Evolutionary conservation across 208 protist genomes (phyloP), one percentile per base, ranked within the genome.

Genomic region (Crithidia brevicula): DNA sequence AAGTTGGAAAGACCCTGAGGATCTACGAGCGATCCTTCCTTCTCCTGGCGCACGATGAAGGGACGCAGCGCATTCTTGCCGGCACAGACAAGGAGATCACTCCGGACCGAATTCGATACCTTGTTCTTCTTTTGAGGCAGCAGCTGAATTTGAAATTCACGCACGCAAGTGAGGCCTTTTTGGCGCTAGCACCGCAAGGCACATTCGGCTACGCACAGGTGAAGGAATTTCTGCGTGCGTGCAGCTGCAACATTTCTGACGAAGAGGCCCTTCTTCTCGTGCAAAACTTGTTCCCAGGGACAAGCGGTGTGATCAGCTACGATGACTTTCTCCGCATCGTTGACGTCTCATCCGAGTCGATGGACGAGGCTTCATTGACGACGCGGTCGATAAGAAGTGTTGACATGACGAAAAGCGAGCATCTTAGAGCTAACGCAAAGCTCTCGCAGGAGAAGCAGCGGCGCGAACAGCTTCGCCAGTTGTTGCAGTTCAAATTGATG

Each of bases 81-180:
- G 84, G 82, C n/a, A 82, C 74, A 2, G 90, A 91, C 40, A 74
- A 77, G n/a, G 67, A 50, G 1, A 74, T 81, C 7, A 90, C 81
- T 5, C 82, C 86, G 40, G 78, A 85, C 30, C 80, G 74, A 22
- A 81, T 96, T 51, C 88, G 87, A 51, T 65, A 83, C 30, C 78
- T 95, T 18, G 57, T 97, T 34, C 72, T 91, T 25, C 70, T 92
- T 11, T 64, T 97, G 54, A 92, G 92, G 61, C 81, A 95, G 61
- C 86, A 94, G 64, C 73, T 95, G 34, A 89, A 88, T 43, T 63
- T 91, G 15, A 91, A 92, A 53, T 94, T 92, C 74, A 81, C 79
- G 57, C 79, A 77, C 45, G 70, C 80, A 33, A 81, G 86, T 34
- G 90, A 92, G 53, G 92, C 92, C 1, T 93, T 86, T 72, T 80